These are phyloP conservation scores for Amanita rubescens DNA, from an alignment of 768 basidiomycete genomes.

Conservation along the genomic window DNA sequence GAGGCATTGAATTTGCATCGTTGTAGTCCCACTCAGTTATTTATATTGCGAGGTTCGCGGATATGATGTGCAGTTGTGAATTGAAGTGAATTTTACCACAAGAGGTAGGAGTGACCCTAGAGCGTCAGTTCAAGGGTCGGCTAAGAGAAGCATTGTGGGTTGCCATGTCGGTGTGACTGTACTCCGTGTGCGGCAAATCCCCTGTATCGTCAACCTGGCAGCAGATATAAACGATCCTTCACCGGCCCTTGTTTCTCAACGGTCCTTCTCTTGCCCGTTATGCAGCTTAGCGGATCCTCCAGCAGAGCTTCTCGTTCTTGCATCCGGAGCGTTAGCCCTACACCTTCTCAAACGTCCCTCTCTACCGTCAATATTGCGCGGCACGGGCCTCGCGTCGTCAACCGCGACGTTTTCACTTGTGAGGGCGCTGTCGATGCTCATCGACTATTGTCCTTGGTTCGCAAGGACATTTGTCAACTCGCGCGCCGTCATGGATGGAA, in stretches of 20 bases:
- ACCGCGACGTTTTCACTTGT: constrained; percentile 10
- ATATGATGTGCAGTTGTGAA: background rate
- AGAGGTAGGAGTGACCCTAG: background rate
- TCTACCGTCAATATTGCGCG: background rate
- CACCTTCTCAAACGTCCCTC: constrained; percentile 2
- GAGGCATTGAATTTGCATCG: background rate
- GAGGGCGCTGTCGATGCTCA: constrained; percentile 12
- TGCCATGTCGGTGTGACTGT: background rate
- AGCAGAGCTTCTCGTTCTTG: background rate
- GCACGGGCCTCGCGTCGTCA: constrained; percentile 10
- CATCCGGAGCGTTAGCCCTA: constrained; percentile 5
- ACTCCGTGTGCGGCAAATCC: background rate
- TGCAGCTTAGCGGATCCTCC: background rate
- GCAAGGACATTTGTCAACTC: constrained; percentile 10
- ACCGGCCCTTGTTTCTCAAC: background rate
- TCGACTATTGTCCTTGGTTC: constrained; percentile 8
- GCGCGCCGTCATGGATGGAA: constrained; percentile 9
- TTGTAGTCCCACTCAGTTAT: background rate
- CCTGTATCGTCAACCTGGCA: background rate
- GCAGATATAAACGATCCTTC: constrained; percentile 2
- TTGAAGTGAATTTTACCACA: background rate
- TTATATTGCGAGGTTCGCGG: background rate
- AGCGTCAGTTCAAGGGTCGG: background rate
- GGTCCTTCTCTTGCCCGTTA: background rate
- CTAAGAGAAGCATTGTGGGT: background rate